Conservation (phyloP, 495 filamentous ascomycete genomes). For the Clavariopsis aquatica region DNA sequence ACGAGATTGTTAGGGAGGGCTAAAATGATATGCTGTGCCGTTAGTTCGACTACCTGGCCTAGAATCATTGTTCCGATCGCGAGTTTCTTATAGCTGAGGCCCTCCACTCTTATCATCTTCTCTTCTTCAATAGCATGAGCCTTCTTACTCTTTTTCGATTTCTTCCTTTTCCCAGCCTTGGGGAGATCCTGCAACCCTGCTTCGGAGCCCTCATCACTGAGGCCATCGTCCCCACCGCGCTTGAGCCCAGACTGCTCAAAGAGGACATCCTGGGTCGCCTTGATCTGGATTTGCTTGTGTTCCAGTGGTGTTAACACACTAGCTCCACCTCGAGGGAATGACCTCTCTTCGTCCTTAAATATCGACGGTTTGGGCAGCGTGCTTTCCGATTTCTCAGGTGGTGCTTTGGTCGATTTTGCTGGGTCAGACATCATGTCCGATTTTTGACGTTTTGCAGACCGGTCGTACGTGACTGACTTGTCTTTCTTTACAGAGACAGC, state of each 20-base stretch:
- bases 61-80: slow-evolving; percentile 81
- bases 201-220: slow-evolving; percentile 54
- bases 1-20: slow-evolving; percentile 89
- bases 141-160: slow-evolving; percentile 43
- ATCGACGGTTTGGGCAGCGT: slow-evolving; percentile 43
- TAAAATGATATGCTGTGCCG: slow-evolving; percentile 71
- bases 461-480: slow-evolving; percentile 11
- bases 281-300: slow-evolving; percentile 92
- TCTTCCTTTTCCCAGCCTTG: slow-evolving; percentile 54
- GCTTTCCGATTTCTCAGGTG: slow-evolving; percentile 17
- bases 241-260: slow-evolving; percentile 77
- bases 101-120: slow-evolving; percentile 71
- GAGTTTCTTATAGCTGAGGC: slow-evolving; percentile 87
- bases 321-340: slow-evolving; percentile 91
- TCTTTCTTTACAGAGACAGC: slow-evolving; percentile 7
- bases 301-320: slow-evolving; percentile 90
- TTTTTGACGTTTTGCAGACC: slow-evolving; percentile 36
- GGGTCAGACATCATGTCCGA: slow-evolving; percentile 18
- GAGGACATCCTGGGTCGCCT: slow-evolving; percentile 87
- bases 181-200: slow-evolving; percentile 48
- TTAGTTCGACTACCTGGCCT: slow-evolving; percentile 82
- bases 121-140: slow-evolving; percentile 49
- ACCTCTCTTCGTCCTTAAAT: slow-evolving; percentile 74
- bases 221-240: slow-evolving; percentile 37
- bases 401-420: slow-evolving; percentile 13